Evolutionary conservation across 1,284 basidiomycete genomes (phyloP), one percentile per base, ranked within the genome.

Genomic region (Wolfiporia cocos): DNA sequence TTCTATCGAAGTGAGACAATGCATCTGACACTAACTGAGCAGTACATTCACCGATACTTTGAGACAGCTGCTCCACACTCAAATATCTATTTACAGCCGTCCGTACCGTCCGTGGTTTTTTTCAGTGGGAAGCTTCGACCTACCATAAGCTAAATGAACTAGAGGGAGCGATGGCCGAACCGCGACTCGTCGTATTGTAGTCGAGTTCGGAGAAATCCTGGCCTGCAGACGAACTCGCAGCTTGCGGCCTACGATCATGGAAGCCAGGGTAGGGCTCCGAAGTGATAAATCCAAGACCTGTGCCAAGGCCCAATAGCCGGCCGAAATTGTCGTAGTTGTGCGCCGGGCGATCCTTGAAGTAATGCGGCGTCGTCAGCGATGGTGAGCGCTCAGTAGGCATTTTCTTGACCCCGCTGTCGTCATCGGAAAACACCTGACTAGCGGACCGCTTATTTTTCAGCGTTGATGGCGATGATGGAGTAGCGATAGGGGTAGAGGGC

Each of bases 191-290:
- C n/a, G n/a, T n/a, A n/a, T n/a, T n/a, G n/a, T n/a, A n/a, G n/a
- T n/a, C n/a, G n/a, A n/a, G n/a, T n/a, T n/a, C n/a, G n/a, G n/a
- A n/a, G n/a, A n/a, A n/a, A n/a, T n/a, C n/a, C 10, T 21, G 32
- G 31, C 39, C 23, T n/a, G 24, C 28, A 22, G 37, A 11, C 17
- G 30, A 24, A 28, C 19, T 39, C 9, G 34, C 44, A 11, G 37
- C 4, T 4, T 19, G 17, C 5, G 44, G 31, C 26, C 29, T 34
- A 9, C 34, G 20, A 26, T 47, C 39, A 34, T 43, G 46, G 37
- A 36, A 47, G n/a, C 46, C 46, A 17, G 46, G 41, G 38, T 43
- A 47, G 2, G 46, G 46, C 20, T 23, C 33, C 22, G 46, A 43
- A 1, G 46, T 41, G n/a, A 47, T 41, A 23, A 47, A 37, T 17